Conservation (phyloP, 73 alveolate genomes). For the Paramecium sonneborni region DNA sequence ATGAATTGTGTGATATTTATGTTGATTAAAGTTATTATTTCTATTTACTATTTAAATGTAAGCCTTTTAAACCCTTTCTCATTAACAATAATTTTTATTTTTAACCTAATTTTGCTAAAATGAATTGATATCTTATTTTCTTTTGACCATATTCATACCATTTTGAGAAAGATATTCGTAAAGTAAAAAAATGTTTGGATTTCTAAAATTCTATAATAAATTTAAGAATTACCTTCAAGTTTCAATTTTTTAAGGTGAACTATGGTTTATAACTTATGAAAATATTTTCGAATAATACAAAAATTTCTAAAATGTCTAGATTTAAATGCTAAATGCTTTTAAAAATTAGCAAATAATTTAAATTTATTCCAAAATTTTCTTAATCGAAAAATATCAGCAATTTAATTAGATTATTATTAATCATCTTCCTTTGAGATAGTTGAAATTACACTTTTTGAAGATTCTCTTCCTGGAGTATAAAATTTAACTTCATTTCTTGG, state of each 20-base stretch:
- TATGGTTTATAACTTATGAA: not conserved
- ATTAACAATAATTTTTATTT: not conserved
- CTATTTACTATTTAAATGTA: not conserved
- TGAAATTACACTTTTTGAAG: not conserved
- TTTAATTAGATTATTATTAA: not conserved
- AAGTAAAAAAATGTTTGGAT: not conserved
- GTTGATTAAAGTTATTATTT: not conserved
- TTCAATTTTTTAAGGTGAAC: not conserved
- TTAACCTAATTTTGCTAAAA: not conserved
- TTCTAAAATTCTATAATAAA: not conserved
- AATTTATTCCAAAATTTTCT: not conserved
- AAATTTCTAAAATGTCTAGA: not conserved
- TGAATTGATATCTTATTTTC: not conserved
- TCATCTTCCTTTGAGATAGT: not conserved
- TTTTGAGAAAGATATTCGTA: not conserved
- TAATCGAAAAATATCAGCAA: not conserved
- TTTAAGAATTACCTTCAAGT: not conserved
- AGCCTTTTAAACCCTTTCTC: not conserved
- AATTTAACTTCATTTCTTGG: not conserved
- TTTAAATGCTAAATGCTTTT: slow-evolving; percentile 3
- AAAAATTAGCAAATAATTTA: not conserved
- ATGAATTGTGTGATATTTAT: not conserved
- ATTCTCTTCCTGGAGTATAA: not conserved
- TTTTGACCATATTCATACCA: not conserved
- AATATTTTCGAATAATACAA: not conserved